Base-by-base conservation (phyloP, 192 early-diverging fungal genomes). In the Cladochytrium replicatum region DNA sequence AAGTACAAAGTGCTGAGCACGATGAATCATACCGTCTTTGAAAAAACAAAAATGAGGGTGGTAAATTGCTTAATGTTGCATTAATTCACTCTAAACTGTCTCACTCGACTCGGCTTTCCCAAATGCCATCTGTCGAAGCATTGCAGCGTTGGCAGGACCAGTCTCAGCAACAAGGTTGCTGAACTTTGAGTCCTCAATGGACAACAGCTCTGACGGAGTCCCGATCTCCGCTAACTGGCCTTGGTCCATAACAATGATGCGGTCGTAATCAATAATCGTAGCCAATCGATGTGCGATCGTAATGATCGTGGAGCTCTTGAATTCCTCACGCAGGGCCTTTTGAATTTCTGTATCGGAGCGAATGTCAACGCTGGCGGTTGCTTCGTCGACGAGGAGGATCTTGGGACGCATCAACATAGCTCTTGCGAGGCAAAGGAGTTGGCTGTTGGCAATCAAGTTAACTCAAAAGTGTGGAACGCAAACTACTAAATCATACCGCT, bases 291-390 rank as follows among this genome's bases (percentile, higher is more conserved):
- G 82, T 11, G 82, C 82, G 40, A 85, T 84, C 3, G 76, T 75
- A 24, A 85, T 50, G 17, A 85, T 62, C 3, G 83, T 85, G 2
- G 73, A 67, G 8, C 64, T 54, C 8, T 61, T 62, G 57, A 85
- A 84, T 30, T 66, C 61, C 40, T 57, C 59, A 2, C 80, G 73
- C 40, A 84, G 69, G 0, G 77, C 71, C 44, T 57, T 59, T 51
- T 86, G 83, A 41, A 85, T 75, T 30, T 69, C 50, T 8, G 64
- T 63, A 53, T 86, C 84, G 1, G 83, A 83, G 17, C 68, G 75
- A 58, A 79, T 60, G 56, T 86, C 84, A 3, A 83, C 79, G 29
- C 44, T 54, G 25, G 53, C 53, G 3, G 53, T 54, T 57, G 53
- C 53, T 54, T 54, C 53, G 44, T 54, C 53, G 52, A 54, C 56